These are phyloP conservation scores for Apiospora pterosperma DNA, from an alignment of 2,329 filamentous ascomycete species.

Conservation along the genomic window DNA sequence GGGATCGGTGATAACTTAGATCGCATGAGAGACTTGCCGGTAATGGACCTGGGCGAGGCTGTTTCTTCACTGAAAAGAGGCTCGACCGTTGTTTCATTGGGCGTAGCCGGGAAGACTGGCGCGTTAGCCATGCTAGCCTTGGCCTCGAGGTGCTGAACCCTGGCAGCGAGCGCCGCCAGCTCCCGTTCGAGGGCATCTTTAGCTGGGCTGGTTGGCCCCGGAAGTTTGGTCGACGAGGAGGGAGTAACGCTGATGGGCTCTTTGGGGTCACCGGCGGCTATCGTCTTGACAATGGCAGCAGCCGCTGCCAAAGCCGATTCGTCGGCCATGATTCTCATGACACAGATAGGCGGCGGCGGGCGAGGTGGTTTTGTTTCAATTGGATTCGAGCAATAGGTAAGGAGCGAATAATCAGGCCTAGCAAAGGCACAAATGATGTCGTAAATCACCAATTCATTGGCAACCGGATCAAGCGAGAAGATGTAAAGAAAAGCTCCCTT, in stretches of 20 bases:
- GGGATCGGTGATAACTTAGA: slow-evolving; percentile 46
- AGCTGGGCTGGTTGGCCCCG: slow-evolving; percentile 70
- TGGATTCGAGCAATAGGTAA: not conserved
- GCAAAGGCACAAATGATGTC: slow-evolving; percentile 4
- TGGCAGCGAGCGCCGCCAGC: slow-evolving; percentile 70
- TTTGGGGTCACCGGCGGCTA: slow-evolving; percentile 43
- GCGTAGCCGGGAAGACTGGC: slow-evolving; percentile 70
- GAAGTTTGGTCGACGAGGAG: slow-evolving; percentile 55
- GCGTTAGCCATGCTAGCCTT: slow-evolving; percentile 62
- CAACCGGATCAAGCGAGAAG: not conserved
- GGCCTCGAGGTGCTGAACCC: slow-evolving; percentile 80
- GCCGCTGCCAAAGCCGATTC: slow-evolving; percentile 52
- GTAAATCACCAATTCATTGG: slow-evolving; percentile 6
- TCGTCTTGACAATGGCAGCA: slow-evolving; percentile 49
- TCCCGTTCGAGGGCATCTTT: slow-evolving; percentile 82
- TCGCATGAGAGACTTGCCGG: slow-evolving; percentile 33
- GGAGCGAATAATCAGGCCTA: slow-evolving; percentile 2
- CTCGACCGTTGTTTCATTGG: slow-evolving; percentile 65
- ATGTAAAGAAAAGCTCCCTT: not conserved
- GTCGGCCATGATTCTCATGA: slow-evolving; percentile 42
- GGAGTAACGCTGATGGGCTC: slow-evolving; percentile 41
- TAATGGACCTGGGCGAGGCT: slow-evolving; percentile 41
- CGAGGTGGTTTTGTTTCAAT: not conserved
- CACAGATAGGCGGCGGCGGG: not conserved
- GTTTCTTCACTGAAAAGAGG: slow-evolving; percentile 61